These are phyloP conservation scores for Alternaria gansuensis DNA, from an alignment of 2,329 filamentous ascomycete genomes.

Conservation along the genomic window DNA sequence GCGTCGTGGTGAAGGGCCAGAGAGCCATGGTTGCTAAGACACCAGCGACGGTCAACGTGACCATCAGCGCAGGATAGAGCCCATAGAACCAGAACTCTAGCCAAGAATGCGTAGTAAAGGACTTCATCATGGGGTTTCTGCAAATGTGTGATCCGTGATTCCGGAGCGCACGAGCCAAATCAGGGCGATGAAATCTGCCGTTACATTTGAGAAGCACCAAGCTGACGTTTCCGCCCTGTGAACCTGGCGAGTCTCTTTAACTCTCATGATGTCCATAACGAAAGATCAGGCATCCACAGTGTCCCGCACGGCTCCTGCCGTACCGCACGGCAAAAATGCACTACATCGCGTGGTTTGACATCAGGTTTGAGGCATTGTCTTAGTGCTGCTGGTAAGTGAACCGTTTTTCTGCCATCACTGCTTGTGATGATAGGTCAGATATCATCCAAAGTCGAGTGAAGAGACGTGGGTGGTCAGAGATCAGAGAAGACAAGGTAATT, in stretches of 20 bases:
- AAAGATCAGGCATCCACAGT: not conserved
- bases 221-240: not conserved
- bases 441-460: not conserved
- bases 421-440: not conserved
- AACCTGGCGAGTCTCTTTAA: not conserved
- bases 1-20: not conserved
- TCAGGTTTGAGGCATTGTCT: not conserved
- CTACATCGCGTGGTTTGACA: not conserved
- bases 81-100: constrained; percentile 8
- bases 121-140: not conserved
- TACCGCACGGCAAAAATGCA: not conserved
- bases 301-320: not conserved
- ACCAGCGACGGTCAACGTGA: not conserved
- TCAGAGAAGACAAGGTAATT: not conserved
- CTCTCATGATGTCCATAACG: not conserved
- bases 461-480: not conserved
- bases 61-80: not conserved
- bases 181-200: not conserved
- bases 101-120: constrained; percentile 6
- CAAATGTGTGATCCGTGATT: not conserved
- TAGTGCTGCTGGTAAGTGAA: not conserved
- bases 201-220: not conserved
- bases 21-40: not conserved
- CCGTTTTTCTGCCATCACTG: not conserved
- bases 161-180: not conserved